Base-by-base conservation (phyloP, 495 filamentous ascomycete genomes). In the Choiromyces venosus region DNA sequence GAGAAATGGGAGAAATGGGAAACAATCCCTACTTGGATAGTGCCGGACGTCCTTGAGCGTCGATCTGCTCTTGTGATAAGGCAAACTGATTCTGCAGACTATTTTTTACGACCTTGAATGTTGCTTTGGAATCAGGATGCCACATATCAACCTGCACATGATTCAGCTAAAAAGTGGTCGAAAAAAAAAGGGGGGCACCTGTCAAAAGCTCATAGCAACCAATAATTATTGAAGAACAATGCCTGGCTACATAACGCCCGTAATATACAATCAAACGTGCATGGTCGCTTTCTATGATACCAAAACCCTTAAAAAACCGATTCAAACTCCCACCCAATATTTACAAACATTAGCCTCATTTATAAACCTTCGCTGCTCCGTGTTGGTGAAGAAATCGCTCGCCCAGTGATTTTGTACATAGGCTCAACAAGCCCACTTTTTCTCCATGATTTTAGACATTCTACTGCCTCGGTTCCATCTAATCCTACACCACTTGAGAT, bases 341-440 rank as follows among this genome's bases (percentile, higher is more conserved):
- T 61, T 61, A 61, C 52, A 61, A 33, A 16, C 52, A 25, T 56
- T 56, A 61, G 10, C 52, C 52, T 9, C 52, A 61, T 61, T 61
- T 61, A 61, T 61, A 61, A 61, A 29, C 52, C 52, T 61, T 61
- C 52, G 4, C 52, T 61, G 25, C 52, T 61, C 25, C 52, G 52
- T 61, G 52, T 61, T 61, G 46, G 46, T 56, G 52, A 61, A 61
- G 52, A 61, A 18, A 61, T 61, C 3, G 52, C 52, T 33, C 52
- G 10, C 25, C 52, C 52, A 5, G 52, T 29, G 52, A 61, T 61
- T 61, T 33, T 61, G 52, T 61, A 61, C 52, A 61, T 12, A 1
- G 52, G 52, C 52, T 61, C 52, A 61, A 61, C 52, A 16, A 61
- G 52, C 52, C 52, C 52, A 61, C 25, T 61, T 33, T 61, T 61